phyloP scores from a whole-genome alignment of 2,329 filamentous ascomycete genomes.

The Rhinocladiella similis region DNA sequence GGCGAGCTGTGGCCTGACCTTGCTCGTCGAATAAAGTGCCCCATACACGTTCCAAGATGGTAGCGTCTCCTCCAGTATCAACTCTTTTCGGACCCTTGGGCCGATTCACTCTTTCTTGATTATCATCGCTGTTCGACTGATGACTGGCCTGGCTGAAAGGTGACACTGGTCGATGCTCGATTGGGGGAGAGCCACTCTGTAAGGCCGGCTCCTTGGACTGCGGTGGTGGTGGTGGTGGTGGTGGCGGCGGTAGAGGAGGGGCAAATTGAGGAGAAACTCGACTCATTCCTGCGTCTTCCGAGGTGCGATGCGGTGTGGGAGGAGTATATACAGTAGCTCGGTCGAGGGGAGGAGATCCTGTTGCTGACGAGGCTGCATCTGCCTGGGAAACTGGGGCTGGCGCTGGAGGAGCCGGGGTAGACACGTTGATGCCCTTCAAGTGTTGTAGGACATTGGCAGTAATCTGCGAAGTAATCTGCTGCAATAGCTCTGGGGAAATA shows the following conservation, averaged over 20 bases:
- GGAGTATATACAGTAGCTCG: conserved; percentile 53
- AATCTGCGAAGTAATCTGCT: conserved; percentile 57
- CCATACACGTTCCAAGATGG: conserved; percentile 72
- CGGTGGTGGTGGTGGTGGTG: no score
- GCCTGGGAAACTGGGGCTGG: conserved; percentile 30
- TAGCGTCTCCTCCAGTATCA: conserved; percentile 50
- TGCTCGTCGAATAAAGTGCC: conserved; percentile 69
- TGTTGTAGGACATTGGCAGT: conserved; percentile 61
- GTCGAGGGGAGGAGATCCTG: conserved; percentile 43
- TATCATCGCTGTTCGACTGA: conserved; percentile 33
- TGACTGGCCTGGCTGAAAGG: conserved; percentile 39
- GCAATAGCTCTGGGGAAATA: conserved; percentile 61
- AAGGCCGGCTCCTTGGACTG: conserved; percentile 24
- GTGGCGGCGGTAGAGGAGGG: not conserved
- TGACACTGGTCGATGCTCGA: conserved; percentile 35
- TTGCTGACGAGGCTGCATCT: conserved; percentile 37
- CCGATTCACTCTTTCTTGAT: conserved; percentile 25
- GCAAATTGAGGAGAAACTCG: conserved; percentile 22
- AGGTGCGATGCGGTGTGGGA: conserved; percentile 49
- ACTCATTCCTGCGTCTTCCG: conserved; percentile 23
- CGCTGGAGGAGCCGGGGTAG: conserved; percentile 33
- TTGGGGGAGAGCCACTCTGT: conserved; percentile 26
- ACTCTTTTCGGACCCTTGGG: conserved; percentile 41
- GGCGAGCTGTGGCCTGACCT: conserved; percentile 65
- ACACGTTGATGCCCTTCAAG: conserved; percentile 49